phyloP scores from a whole-genome alignment of 495 filamentous ascomycete species.

The Podospora comata region DNA sequence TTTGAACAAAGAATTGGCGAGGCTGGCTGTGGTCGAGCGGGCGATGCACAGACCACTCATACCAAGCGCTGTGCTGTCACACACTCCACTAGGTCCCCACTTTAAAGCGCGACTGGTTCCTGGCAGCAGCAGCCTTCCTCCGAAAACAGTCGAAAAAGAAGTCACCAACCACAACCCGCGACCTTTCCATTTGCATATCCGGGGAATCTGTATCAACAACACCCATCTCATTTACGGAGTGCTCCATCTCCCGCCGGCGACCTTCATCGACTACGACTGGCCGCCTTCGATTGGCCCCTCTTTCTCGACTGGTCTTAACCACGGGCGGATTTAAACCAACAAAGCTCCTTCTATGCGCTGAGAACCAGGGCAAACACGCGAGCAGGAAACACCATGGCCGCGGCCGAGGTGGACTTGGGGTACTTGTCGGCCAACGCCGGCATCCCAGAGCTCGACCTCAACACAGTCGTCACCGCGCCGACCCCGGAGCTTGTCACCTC shows the following conservation, averaged over 20 bases:
- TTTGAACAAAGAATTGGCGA: not conserved
- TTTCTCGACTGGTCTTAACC: not conserved
- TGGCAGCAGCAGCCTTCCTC: conserved; percentile 12
- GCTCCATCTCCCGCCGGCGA: not conserved
- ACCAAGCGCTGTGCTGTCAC: not conserved
- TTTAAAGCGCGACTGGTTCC: conserved; percentile 6
- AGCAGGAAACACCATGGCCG: conserved; percentile 60
- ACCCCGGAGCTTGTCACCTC: conserved; percentile 71
- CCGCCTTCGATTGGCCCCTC: not conserved
- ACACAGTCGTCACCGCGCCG: conserved; percentile 63
- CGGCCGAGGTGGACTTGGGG: conserved; percentile 66
- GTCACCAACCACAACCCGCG: not conserved
- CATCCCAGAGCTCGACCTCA: conserved; percentile 65
- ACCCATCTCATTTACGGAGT: not conserved
- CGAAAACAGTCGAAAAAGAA: conserved; percentile 21
- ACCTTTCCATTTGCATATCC: not conserved
- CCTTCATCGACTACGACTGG: not conserved
- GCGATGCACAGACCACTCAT: not conserved
- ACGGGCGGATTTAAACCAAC: not conserved
- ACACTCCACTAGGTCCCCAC: not conserved
- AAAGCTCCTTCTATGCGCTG: conserved; percentile 20
- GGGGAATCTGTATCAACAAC: conserved; percentile 2
- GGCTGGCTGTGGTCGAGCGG: not conserved
- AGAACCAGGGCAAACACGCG: conserved; percentile 8
- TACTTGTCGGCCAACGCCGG: conserved; percentile 74